These are phyloP conservation scores for Kernera saxatilis DNA, from an alignment of 345 rosid genomes.

Conservation along the genomic window DNA sequence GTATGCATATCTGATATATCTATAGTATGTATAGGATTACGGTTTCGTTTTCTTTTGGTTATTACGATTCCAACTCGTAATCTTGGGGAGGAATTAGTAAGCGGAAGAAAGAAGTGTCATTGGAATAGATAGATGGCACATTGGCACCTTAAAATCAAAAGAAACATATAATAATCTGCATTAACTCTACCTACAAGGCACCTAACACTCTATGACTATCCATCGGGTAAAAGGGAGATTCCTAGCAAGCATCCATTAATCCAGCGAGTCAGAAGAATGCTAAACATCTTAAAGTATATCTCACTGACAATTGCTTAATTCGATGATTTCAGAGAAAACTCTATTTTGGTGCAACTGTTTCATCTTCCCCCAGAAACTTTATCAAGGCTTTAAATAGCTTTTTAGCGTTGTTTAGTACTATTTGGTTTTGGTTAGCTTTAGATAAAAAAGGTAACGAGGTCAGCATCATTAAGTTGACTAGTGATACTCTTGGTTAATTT, in stretches of 20 bases:
- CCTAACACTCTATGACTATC: background rate
- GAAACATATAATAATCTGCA: too few species aligned
- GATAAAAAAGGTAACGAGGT: too few species aligned
- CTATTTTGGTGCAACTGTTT: background rate
- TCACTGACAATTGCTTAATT: background rate
- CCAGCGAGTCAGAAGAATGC: background rate
- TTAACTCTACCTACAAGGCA: too few species aligned
- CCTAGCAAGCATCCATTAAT: background rate
- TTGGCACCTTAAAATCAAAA: too few species aligned
- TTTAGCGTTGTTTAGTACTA: too few species aligned
- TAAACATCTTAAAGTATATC: too few species aligned
- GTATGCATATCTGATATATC: background rate
- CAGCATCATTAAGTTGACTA: background rate
- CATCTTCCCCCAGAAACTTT: background rate
- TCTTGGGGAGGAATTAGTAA: too few species aligned
- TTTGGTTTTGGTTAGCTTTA: too few species aligned
- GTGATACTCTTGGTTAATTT: background rate
- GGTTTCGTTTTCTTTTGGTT: background rate
- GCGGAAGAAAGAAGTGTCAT: too few species aligned
- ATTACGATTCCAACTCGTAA: too few species aligned
- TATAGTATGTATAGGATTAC: background rate
- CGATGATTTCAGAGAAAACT: background rate
- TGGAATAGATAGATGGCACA: too few species aligned
- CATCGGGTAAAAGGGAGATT: background rate
- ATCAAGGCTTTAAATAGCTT: too few species aligned